Evolutionary conservation across 805 yeast species (phyloP).

Genomic region (Torulaspora franciscae): DNA sequence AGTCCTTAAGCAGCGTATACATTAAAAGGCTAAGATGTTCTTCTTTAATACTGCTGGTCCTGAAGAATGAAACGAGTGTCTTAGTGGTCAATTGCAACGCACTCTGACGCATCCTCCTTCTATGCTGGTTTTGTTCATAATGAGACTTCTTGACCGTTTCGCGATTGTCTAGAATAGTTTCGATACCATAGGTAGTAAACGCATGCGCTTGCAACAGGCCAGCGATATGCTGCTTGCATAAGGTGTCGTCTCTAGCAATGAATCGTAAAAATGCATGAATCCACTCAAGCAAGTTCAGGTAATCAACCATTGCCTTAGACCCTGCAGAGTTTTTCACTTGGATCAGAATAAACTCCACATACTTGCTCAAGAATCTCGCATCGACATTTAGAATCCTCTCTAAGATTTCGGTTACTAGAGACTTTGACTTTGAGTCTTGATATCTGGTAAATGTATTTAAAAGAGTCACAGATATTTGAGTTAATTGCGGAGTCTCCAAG

Average conservation of each 20-base stretch:
- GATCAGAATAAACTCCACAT: conserved; percentile 39
- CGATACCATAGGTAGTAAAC: conserved; percentile 30
- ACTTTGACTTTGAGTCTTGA: conserved; percentile 47
- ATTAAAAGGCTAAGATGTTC: conserved; percentile 11
- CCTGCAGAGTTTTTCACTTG: conserved; percentile 32
- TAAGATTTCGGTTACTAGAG: conserved; percentile 40
- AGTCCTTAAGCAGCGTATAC: conserved; percentile 12
- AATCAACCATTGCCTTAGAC: conserved; percentile 52
- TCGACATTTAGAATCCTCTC: conserved; percentile 35
- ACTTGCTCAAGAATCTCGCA: conserved; percentile 35
- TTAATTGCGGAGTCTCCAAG: conserved; percentile 24
- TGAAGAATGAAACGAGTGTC: conserved; percentile 25
- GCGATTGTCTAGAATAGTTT: conserved; percentile 26
- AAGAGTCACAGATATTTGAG: conserved; percentile 35
- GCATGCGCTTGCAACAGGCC: conserved; percentile 41
- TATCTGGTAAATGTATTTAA: conserved; percentile 48
- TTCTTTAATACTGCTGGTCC: conserved; percentile 12
- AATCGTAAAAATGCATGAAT: conserved; percentile 37
- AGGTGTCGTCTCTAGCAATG: conserved; percentile 17
- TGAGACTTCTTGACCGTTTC: conserved; percentile 19
- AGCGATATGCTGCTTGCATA: conserved; percentile 34
- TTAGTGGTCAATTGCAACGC: conserved; percentile 33
- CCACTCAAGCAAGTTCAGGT: conserved; percentile 58
- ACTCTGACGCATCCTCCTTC: conserved; percentile 37
- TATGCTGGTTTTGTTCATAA: conserved; percentile 37